These are phyloP conservation scores for Aphanomyces astaci DNA, from an alignment of 352 stramenopile genomes.

Conservation along the genomic window DNA sequence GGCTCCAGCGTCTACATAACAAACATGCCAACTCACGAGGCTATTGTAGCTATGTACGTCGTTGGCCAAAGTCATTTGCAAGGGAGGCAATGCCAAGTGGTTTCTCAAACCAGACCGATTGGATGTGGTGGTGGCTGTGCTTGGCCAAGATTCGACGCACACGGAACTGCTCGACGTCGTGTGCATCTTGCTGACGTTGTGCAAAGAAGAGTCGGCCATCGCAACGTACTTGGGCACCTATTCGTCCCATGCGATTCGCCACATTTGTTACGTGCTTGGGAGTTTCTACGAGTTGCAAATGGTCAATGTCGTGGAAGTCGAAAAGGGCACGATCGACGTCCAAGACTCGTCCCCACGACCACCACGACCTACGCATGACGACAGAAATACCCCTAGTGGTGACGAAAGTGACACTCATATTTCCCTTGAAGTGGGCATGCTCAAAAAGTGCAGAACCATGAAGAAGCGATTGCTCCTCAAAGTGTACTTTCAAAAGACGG, in stretches of 20 bases:
- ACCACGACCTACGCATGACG: not conserved
- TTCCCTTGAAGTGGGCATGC: not conserved
- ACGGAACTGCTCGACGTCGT: constrained; percentile 13
- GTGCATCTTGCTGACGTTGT: constrained; percentile 17
- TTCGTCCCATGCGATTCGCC: constrained; percentile 12
- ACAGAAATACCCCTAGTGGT: not conserved
- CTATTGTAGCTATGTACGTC: constrained; percentile 19
- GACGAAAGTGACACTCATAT: not conserved
- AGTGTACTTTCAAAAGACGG: constrained; percentile 19
- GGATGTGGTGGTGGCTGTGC: constrained; percentile 10
- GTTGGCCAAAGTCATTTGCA: constrained; percentile 16
- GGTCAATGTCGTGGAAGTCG: not conserved
- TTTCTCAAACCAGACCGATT: constrained; percentile 6
- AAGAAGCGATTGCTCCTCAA: constrained; percentile 9
- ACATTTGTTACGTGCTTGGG: constrained; percentile 14
- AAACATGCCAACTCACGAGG: too few relatives aligned
- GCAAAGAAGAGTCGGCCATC: constrained; percentile 12
- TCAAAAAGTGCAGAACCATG: constrained; percentile 17
- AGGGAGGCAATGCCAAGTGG: constrained; percentile 5
- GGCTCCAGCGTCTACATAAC: too few relatives aligned
- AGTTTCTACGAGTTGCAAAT: constrained; percentile 24
- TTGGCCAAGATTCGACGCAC: constrained; percentile 18
- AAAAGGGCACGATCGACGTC: not conserved
- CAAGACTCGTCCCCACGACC: not conserved
- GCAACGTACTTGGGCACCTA: constrained; percentile 9